Conservation (phyloP, 1,284 basidiomycete species). For the Singerocomus rubriflavus region DNA sequence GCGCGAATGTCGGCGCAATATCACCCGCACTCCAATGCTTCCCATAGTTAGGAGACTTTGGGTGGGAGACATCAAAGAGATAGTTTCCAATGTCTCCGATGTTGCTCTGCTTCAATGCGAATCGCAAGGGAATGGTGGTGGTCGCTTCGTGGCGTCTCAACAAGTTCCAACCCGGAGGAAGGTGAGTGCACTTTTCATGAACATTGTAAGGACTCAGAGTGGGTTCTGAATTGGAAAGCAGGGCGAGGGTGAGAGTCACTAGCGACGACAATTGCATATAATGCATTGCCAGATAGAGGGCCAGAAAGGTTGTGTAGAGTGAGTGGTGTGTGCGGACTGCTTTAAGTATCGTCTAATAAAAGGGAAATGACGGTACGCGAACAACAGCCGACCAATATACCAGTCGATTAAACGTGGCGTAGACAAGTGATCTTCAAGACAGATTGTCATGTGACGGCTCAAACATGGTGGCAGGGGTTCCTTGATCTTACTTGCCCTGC, state of each 20-base stretch:
- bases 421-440: too few species aligned
- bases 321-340: background rate
- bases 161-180: slow-evolving; percentile 34
- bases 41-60: slow-evolving; percentile 41
- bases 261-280: slow-evolving; percentile 2
- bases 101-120: slow-evolving; percentile 42
- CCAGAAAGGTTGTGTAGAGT: background rate
- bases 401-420: background rate
- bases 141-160: slow-evolving; percentile 27
- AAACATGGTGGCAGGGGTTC: too few species aligned
- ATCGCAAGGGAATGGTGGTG: slow-evolving; percentile 35
- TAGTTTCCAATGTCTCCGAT: slow-evolving; percentile 35
- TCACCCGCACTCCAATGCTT: slow-evolving; percentile 41
- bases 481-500: too few species aligned
- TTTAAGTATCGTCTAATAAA: slow-evolving; percentile 1
- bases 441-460: too few species aligned
- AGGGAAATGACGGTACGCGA: background rate
- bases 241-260: slow-evolving; percentile 11
- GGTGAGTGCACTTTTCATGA: slow-evolving; percentile 34
- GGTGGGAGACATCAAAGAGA: slow-evolving; percentile 42
- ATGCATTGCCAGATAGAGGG: slow-evolving; percentile 7
- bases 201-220: slow-evolving; percentile 5
- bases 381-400: background rate
- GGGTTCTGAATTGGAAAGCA: slow-evolving; percentile 10
- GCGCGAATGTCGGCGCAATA: slow-evolving; percentile 39